Conservation (phyloP, 1,139 yeast species). For the Scheffersomyces titani region DNA sequence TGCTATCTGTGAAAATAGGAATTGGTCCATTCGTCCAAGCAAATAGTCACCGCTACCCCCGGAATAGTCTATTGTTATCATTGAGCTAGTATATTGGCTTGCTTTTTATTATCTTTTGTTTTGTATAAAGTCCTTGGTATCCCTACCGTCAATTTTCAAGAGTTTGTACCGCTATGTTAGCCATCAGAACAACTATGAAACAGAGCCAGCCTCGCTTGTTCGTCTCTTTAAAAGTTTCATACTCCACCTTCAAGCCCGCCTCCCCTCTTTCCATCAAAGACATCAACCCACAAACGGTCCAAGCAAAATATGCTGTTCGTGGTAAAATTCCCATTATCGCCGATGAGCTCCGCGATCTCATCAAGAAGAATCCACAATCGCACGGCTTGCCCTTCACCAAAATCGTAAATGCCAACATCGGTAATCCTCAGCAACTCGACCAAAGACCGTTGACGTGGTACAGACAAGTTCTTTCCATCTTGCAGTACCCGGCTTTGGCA, state of each 20-base stretch:
- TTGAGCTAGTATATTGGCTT: background rate
- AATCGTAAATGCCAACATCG: slow-evolving; percentile 89
- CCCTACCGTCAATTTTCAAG: background rate
- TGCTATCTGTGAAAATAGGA: background rate
- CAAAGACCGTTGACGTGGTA: slow-evolving; percentile 95
- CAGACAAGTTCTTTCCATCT: slow-evolving; percentile 81
- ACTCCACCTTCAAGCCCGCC: slow-evolving; percentile 12
- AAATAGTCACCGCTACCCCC: background rate
- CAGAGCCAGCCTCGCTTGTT: slow-evolving; percentile 1
- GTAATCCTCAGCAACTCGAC: slow-evolving; percentile 95
- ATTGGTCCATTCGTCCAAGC: background rate
- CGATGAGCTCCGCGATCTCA: slow-evolving; percentile 65
- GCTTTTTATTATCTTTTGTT: background rate
- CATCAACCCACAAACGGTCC: slow-evolving; percentile 71
- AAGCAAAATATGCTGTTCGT: slow-evolving; percentile 93
- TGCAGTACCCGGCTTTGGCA: slow-evolving; percentile 80
- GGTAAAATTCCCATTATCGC: slow-evolving; percentile 94
- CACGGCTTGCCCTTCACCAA: slow-evolving; percentile 71
- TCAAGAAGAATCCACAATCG: slow-evolving; percentile 51
- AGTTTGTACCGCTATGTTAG: background rate
- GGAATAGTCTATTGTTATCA: background rate
- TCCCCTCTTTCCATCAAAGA: slow-evolving; percentile 38
- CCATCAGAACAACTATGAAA: background rate
- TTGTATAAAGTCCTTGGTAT: no score
- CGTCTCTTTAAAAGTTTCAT: background rate